A percentile compares a stretch with the other conserved stretches of the same genome.
phyloP scores from a whole-genome alignment of 1,139 yeast genomes.

The Suhomyces maxii region DNA sequence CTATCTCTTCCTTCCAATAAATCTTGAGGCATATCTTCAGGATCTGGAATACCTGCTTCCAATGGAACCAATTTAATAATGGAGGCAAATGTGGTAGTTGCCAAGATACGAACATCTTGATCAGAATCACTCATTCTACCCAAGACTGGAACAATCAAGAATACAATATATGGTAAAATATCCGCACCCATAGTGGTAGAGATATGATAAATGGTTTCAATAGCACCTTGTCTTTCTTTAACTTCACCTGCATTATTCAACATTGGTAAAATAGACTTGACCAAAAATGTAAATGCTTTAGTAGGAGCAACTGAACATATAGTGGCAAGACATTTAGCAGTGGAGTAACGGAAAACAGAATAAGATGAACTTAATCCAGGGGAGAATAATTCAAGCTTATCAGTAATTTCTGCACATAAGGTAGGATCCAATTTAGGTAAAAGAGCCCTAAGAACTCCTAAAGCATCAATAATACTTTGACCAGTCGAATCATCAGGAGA shows the following conservation, averaged over 20 bases:
- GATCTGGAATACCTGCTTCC: constrained; percentile 97
- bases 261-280: constrained; percentile 78
- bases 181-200: constrained; percentile 84
- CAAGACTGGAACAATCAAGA: constrained; percentile 90
- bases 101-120: constrained; percentile 81
- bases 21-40: constrained; percentile 85
- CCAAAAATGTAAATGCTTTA: constrained; percentile 73
- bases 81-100: constrained; percentile 96
- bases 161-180: constrained; percentile 91
- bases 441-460: constrained; percentile 78
- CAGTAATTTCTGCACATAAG: constrained; percentile 52
- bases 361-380: constrained; percentile 66
- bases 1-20: constrained; percentile 86
- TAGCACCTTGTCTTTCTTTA: constrained; percentile 88
- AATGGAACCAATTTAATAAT: constrained; percentile 93
- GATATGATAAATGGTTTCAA: constrained; percentile 86
- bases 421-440: constrained; percentile 59
- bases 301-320: constrained; percentile 75
- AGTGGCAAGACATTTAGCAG: constrained; percentile 87
- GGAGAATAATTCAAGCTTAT: constrained; percentile 49
- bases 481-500: constrained; percentile 56
- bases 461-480: constrained; percentile 81
- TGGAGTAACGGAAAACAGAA: constrained; percentile 84
- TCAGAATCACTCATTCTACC: constrained; percentile 98
- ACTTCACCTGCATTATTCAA: constrained; percentile 75